A percentile compares a stretch with the other conserved stretches of the same genome.
Evolutionary conservation across 2,329 filamentous ascomycete genomes (phyloP).

Genomic region (Exophiala dermatitidis): DNA sequence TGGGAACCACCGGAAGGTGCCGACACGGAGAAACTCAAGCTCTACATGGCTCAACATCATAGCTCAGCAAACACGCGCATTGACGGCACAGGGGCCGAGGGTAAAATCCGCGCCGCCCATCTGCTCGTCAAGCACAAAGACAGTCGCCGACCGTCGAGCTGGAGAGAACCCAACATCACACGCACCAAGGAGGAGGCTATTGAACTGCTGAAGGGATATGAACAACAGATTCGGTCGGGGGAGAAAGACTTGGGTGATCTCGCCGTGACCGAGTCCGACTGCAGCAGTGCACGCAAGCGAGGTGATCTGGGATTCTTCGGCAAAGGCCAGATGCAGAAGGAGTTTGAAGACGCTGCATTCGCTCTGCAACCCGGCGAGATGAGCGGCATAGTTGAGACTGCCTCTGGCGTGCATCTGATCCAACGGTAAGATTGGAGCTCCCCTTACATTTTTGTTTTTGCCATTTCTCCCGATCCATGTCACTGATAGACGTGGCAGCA

Average conservation of each 20-base stretch:
- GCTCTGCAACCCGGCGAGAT: conserved; percentile 79
- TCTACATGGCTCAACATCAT: conserved; percentile 87
- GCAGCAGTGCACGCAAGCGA: conserved; percentile 86
- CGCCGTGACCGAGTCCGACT: conserved; percentile 84
- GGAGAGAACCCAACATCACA: conserved; percentile 84
- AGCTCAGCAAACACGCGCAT: conserved; percentile 47
- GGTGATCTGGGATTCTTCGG: conserved; percentile 95
- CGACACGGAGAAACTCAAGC: conserved; percentile 85
- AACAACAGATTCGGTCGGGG: conserved; percentile 67
- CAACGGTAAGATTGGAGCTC: conserved; percentile 60
- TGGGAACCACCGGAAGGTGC: conserved; percentile 90
- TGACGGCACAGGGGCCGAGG: conserved; percentile 45
- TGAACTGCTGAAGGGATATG: conserved; percentile 66
- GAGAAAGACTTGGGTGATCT: conserved; percentile 68
- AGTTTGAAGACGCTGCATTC: conserved; percentile 95
- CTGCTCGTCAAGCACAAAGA: conserved; percentile 88
- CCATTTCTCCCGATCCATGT: not conserved
- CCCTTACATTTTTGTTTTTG: not conserved
- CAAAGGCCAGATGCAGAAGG: conserved; percentile 93
- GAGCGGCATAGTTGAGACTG: conserved; percentile 81
- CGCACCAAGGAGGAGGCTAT: conserved; percentile 80
- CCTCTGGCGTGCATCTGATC: conserved; percentile 91
- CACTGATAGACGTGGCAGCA: conserved; percentile 14
- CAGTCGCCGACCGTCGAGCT: conserved; percentile 83
- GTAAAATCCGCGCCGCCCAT: conserved; percentile 90